Evolutionary conservation across 164 flowering plant genomes (phyloP).

Genomic region (Saururus chinensis): DNA sequence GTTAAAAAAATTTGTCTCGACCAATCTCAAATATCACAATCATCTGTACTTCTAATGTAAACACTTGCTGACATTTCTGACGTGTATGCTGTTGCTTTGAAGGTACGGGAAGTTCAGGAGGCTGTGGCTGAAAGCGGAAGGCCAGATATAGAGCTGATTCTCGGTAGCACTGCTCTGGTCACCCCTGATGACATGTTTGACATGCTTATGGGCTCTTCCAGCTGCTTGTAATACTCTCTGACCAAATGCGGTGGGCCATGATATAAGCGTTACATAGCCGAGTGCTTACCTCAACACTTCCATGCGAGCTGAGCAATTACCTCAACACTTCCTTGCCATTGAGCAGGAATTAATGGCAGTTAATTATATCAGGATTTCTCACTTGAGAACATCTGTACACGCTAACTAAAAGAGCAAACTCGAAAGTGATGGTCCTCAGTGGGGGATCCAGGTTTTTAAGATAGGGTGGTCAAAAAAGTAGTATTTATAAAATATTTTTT

Average conservation of each 20-base stretch:
- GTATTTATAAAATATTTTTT: no score
- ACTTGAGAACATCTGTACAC: no score
- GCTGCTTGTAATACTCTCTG: slow-evolving; percentile 15
- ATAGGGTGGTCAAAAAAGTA: no score
- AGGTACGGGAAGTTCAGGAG: slow-evolving; percentile 81
- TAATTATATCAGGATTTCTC: no score
- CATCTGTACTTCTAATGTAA: neutral
- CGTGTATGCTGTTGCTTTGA: neutral
- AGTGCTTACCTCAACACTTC: neutral
- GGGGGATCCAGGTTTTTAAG: no score
- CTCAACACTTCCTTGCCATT: no score
- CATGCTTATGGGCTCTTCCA: slow-evolving; percentile 58
- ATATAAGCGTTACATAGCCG: neutral
- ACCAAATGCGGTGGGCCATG: neutral
- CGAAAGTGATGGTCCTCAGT: no score
- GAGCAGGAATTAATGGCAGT: no score
- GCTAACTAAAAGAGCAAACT: no score
- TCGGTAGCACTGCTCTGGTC: slow-evolving; percentile 85
- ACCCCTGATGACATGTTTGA: slow-evolving; percentile 83
- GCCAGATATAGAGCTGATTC: slow-evolving; percentile 58
- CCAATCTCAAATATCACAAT: neutral
- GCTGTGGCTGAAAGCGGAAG: slow-evolving; percentile 73
- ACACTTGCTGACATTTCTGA: neutral
- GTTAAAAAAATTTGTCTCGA: neutral
- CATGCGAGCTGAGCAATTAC: no score